Percentiles rank a stretch among this genome's conserved stretches.
These are phyloP conservation scores for Chaetothyriales sp. DNA, from an alignment of 2,329 filamentous ascomycete species.

Conservation along the genomic window DNA sequence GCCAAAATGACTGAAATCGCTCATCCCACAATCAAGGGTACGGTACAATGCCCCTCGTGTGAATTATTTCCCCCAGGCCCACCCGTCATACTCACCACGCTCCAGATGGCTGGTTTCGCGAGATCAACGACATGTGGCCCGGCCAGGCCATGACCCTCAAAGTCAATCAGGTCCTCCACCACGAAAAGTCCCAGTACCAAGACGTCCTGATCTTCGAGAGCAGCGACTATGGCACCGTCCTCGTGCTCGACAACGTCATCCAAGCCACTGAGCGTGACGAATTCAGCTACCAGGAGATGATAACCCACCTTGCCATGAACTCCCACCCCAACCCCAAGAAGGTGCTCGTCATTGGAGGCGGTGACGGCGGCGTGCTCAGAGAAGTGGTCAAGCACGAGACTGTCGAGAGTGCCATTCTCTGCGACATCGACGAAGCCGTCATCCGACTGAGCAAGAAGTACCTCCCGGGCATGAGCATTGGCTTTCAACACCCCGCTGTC, in stretches of 20 bases:
- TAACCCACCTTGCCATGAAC: slow-evolving; percentile 96
- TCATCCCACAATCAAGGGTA: slow-evolving; percentile 66
- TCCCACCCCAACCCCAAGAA: slow-evolving; percentile 97
- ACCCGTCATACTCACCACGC: background rate
- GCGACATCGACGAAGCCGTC: slow-evolving; percentile 98
- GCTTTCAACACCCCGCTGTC: slow-evolving; percentile 87
- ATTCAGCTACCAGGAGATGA: slow-evolving; percentile 99
- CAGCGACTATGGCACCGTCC: slow-evolving; percentile 86
- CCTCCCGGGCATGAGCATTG: slow-evolving; percentile 83
- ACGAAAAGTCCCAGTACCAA: slow-evolving; percentile 99
- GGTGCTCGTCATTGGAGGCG: slow-evolving; percentile 94
- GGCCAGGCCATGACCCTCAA: slow-evolving; percentile 97
- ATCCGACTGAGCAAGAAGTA: slow-evolving; percentile 97
- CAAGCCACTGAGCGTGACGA: slow-evolving; percentile 97
- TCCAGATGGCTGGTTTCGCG: slow-evolving; percentile 98
- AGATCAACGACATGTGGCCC: slow-evolving; percentile 98
- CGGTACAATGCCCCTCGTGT: slow-evolving; percentile 33
- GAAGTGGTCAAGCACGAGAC: slow-evolving; percentile 98
- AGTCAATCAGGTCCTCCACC: slow-evolving; percentile 95
- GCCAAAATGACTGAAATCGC: slow-evolving; percentile 51
- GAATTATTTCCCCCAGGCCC: background rate
- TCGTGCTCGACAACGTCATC: slow-evolving; percentile 97
- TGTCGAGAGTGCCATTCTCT: slow-evolving; percentile 89
- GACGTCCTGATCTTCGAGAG: slow-evolving; percentile 98
- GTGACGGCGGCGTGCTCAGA: slow-evolving; percentile 91